These are phyloP conservation scores for Annulohypoxylon moriforme DNA, from an alignment of 495 filamentous ascomycete species.

Conservation along the genomic window DNA sequence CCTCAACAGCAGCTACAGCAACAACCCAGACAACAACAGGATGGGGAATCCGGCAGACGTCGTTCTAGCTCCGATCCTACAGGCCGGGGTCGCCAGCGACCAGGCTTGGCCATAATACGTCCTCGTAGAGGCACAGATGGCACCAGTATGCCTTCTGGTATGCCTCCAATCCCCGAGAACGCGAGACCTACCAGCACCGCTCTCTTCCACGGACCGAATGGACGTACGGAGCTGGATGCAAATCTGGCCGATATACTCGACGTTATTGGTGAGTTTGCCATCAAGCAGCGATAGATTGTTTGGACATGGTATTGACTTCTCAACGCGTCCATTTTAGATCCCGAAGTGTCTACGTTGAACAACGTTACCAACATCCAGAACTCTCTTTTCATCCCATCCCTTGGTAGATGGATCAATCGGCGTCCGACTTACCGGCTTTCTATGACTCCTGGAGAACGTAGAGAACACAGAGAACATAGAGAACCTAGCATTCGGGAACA, in stretches of 20 bases:
- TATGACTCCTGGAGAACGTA: constrained; percentile 56
- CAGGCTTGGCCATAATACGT: constrained; percentile 34
- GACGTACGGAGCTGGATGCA: constrained; percentile 62
- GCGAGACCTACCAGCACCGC: constrained; percentile 40
- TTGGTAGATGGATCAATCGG: constrained; percentile 73
- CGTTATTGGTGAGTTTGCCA: constrained; percentile 68
- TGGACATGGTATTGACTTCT: constrained; percentile 13
- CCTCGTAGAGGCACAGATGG: constrained; percentile 38
- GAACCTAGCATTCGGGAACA: constrained; percentile 39
- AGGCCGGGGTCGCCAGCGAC: constrained; percentile 38
- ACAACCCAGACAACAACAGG: neutral
- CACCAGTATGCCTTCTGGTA: constrained; percentile 21
- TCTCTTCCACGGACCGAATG: constrained; percentile 49
- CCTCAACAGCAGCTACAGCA: neutral
- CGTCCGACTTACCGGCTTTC: constrained; percentile 80
- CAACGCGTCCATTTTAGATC: constrained; percentile 61
- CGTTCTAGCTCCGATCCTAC: constrained; percentile 47
- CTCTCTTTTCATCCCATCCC: constrained; percentile 78
- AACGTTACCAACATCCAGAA: constrained; percentile 85
- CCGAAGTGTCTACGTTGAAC: constrained; percentile 77
- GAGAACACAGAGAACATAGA: constrained; percentile 3
- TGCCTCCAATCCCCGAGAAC: constrained; percentile 35
- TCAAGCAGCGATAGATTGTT: neutral
- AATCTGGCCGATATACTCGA: constrained; percentile 76
- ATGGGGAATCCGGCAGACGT: constrained; percentile 22